These are phyloP conservation scores for Nakazawaea populi DNA, from an alignment of 805 yeast genomes.

Conservation along the genomic window DNA sequence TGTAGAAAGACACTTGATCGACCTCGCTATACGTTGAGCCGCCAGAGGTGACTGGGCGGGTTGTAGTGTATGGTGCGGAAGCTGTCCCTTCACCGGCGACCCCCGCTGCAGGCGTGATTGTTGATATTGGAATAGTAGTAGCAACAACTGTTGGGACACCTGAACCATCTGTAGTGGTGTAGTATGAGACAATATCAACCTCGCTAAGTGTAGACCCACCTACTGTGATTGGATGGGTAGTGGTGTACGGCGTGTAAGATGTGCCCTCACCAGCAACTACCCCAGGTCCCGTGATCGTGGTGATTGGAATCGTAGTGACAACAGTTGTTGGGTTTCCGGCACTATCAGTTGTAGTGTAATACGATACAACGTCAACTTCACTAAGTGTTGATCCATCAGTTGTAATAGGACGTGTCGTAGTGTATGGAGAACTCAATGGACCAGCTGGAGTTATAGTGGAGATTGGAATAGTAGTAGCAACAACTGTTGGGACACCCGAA, in stretches of 20 bases:
- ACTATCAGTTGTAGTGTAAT: neutral
- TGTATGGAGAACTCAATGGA: neutral
- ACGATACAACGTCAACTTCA: neutral
- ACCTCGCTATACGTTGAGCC: neutral
- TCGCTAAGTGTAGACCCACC: neutral
- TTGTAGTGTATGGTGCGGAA: slow-evolving; percentile 1
- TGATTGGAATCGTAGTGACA: neutral
- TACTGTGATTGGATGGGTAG: neutral
- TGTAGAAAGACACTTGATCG: slow-evolving; percentile 1
- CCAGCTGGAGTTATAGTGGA: neutral
- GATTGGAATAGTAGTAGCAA: neutral
- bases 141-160: neutral
- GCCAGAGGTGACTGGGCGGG: neutral
- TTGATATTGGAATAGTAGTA: neutral
- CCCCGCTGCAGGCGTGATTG: neutral
- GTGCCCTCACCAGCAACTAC: neutral
- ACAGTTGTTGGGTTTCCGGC: neutral
- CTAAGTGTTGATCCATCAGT: neutral
- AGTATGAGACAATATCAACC: neutral
- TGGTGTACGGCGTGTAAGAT: neutral
- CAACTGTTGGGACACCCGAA: neutral
- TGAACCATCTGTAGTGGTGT: neutral
- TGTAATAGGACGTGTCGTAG: neutral
- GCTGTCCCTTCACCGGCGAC: neutral
- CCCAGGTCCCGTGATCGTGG: neutral